These are phyloP conservation scores for Metschnikowia santaceciliae DNA, from an alignment of 805 yeast species.

Conservation along the genomic window DNA sequence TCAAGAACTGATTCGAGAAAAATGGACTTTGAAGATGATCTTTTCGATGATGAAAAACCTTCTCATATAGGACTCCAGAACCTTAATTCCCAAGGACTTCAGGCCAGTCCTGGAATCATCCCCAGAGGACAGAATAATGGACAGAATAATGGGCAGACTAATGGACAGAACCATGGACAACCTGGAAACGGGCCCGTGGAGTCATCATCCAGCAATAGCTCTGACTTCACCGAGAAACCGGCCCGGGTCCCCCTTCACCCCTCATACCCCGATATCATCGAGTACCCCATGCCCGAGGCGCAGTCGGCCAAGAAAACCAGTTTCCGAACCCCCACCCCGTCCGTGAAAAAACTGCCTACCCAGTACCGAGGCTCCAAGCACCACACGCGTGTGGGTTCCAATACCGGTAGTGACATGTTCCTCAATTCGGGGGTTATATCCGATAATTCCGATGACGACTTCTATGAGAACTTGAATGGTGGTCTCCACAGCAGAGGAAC, in stretches of 20 bases:
- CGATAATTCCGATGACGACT: slow-evolving; percentile 16
- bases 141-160: too few species aligned
- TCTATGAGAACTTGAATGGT: slow-evolving; percentile 19
- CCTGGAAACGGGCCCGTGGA: background rate
- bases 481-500: slow-evolving; percentile 12
- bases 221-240: background rate
- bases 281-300: background rate
- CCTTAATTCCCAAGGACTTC: background rate
- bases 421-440: slow-evolving; percentile 6
- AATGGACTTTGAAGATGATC: slow-evolving; percentile 15
- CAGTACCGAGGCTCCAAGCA: slow-evolving; percentile 3
- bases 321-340: background rate
- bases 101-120: background rate
- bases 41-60: slow-evolving; percentile 16
- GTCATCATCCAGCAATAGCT: background rate
- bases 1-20: too few species aligned
- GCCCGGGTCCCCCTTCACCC: slow-evolving; percentile 1
- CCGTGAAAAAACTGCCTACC: background rate
- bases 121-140: background rate
- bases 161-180: too few species aligned
- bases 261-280: slow-evolving; percentile 1
- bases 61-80: slow-evolving; percentile 2
- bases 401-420: slow-evolving; percentile 9
- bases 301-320: background rate
- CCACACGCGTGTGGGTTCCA: slow-evolving; percentile 10